Evolutionary conservation across 257 asterid species (phyloP).

Genomic region (Solanum acaule): DNA sequence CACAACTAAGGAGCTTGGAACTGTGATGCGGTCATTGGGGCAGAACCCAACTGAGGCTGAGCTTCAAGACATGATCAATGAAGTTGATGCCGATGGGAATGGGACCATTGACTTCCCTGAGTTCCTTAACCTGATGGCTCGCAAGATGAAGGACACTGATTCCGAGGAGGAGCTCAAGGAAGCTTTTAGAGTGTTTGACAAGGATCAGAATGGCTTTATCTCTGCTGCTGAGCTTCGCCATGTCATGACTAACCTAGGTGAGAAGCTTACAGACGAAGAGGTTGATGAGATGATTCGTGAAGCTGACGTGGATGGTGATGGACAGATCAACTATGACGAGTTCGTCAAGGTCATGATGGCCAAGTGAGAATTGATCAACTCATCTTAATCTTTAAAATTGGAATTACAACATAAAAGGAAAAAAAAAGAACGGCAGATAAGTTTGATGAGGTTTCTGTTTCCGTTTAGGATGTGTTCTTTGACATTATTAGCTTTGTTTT

Average conservation of each 20-base stretch:
- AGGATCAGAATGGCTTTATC: conserved; percentile 1
- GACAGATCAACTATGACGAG: conserved; percentile 1
- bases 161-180: conserved; percentile 3
- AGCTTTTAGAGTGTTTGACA: conserved; percentile 2
- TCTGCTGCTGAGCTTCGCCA: conserved; percentile 3
- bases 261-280: conserved; percentile 1
- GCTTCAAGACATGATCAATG: conserved; percentile 1
- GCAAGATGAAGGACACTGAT: conserved; percentile 3
- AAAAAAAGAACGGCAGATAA: not conserved
- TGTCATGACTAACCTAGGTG: conserved; percentile 3
- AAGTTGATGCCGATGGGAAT: conserved; percentile 2
- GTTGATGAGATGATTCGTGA: conserved; percentile 1
- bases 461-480: not conserved
- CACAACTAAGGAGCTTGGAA: not conserved
- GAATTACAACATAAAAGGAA: not conserved
- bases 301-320: not conserved
- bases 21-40: not conserved
- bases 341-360: conserved; percentile 5
- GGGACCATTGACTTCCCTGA: conserved; percentile 1
- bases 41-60: conserved; percentile 4
- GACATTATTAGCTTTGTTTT: not conserved
- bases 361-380: conserved; percentile 2
- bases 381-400: not conserved
- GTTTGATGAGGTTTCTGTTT: not conserved
- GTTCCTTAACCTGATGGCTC: conserved; percentile 4